Conservation (phyloP, 768 basidiomycete genomes). For the Termitomyces sp. region DNA sequence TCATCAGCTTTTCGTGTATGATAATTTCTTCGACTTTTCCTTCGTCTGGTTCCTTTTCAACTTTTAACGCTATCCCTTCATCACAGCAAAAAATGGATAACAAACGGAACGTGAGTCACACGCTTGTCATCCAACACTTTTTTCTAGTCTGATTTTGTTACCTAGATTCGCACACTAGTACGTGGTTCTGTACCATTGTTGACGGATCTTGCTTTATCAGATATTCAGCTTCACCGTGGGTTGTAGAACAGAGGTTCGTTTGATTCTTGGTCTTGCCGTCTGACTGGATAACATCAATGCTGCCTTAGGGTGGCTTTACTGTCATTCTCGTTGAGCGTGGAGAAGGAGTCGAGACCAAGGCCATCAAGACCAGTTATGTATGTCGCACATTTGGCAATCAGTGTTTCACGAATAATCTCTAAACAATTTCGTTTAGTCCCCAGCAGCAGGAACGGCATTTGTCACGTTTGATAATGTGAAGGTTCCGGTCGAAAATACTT, state of each 20-base stretch:
- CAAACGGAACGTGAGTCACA: conserved; percentile 55
- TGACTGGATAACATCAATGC: background rate
- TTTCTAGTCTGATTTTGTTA: conserved; percentile 1
- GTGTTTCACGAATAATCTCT: background rate
- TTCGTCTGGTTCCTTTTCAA: background rate
- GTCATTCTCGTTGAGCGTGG: conserved; percentile 81
- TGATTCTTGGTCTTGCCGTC: background rate
- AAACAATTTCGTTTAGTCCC: conserved; percentile 33
- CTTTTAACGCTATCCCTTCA: conserved; percentile 3
- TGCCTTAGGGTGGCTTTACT: conserved; percentile 56
- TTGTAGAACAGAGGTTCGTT: conserved; percentile 47
- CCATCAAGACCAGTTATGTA: conserved; percentile 71
- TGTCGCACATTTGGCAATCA: background rate
- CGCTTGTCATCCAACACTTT: background rate
- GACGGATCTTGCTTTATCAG: background rate
- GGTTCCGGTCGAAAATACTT: conserved; percentile 78
- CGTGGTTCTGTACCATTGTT: conserved; percentile 11
- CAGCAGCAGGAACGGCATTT: conserved; percentile 78
- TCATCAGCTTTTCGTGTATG: background rate
- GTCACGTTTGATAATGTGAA: conserved; percentile 76
- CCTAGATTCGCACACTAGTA: conserved; percentile 39
- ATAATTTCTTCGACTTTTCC: background rate
- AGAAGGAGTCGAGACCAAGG: conserved; percentile 78
- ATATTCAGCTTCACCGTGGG: conserved; percentile 55
- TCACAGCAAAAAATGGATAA: conserved; percentile 77